Evolutionary conservation across 768 basidiomycete genomes (phyloP), one percentile per base, ranked within the genome.

Genomic region (Rhodotorula toruloides): DNA sequence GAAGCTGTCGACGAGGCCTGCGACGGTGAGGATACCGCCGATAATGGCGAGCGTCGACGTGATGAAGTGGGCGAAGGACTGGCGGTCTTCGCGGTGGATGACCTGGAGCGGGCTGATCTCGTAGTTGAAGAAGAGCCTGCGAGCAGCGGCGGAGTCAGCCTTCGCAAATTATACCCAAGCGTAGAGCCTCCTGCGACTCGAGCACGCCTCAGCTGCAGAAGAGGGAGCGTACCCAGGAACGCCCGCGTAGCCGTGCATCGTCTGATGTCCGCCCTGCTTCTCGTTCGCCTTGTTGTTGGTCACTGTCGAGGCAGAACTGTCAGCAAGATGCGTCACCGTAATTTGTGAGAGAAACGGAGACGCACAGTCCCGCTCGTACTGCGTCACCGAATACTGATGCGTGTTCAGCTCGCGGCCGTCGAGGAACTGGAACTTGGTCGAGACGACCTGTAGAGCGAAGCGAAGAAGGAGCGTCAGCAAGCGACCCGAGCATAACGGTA

Each of bases 41-140:
- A 99, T 87, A 74, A 99, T 97, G 4, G 96, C 96, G 76, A 92
- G 96, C 32, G 92, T 93, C 89, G 93, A 97, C 49, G 96, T 97
- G 34, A 98, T 80, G 82, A 98, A 98, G 79, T 99, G 96, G 4
- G 96, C 94, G 77, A 98, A 94, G 1, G 90, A 90, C 78, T 98
- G 93, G 61, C 91, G 83, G 40, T 84, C 87, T 76, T 98, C 94
- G 17, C 84, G 83, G 76, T 97, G 92, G 31, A 92, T 87, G 56
- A 99, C 88, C 54, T 90, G 87, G 74, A 99, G 93, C 25, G 63
- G 94, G 25, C 92, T 96, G 75, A 97, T 96, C 77, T 98, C 93
- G 77, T 89, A 96, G 80, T 91, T 96, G 82, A 89, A 86, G 81
- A 88, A 89, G 22, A 85, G 86, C 54, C 90, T 88, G 81, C 42